A percentile compares a stretch with the other conserved stretches of the same genome.
These are phyloP conservation scores for Vanderwaltozyma verrucispora DNA, from an alignment of 805 yeast species.

Conservation along the genomic window DNA sequence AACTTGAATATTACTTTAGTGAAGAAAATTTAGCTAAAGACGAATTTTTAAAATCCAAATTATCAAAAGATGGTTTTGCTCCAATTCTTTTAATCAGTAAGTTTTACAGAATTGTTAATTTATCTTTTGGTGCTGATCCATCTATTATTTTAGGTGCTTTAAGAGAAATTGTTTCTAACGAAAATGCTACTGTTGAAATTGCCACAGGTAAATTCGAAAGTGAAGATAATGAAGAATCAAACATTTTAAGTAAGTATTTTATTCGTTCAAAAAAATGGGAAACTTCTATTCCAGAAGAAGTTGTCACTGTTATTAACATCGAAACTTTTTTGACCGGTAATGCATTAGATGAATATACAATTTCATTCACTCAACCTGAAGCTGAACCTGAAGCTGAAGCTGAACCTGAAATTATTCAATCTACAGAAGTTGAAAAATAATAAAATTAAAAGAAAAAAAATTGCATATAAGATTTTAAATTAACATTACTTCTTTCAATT, in stretches of 20 bases:
- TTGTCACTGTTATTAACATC: slow-evolving; percentile 9
- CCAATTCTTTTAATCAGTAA: slow-evolving; percentile 21
- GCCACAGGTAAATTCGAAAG: slow-evolving; percentile 12
- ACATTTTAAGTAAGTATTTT: slow-evolving; percentile 15
- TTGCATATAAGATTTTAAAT: too few relatives aligned
- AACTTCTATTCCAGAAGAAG: slow-evolving; percentile 13
- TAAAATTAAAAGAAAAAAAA: too few relatives aligned
- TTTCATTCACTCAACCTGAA: not conserved
- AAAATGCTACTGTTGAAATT: slow-evolving; percentile 22
- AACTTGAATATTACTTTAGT: slow-evolving; percentile 85
- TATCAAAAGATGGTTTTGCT: slow-evolving; percentile 31
- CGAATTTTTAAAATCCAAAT: slow-evolving; percentile 66
- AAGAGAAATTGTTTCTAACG: slow-evolving; percentile 25
- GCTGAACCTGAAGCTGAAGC: not conserved
- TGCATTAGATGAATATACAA: slow-evolving; percentile 17
- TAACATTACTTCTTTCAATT: too few relatives aligned
- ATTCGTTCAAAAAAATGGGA: slow-evolving; percentile 25
- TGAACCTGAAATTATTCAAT: not conserved
- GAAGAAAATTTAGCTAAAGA: slow-evolving; percentile 82
- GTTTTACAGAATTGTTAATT: slow-evolving; percentile 35
- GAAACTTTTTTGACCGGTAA: slow-evolving; percentile 14
- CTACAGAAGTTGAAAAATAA: slow-evolving; percentile 5
- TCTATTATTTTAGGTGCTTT: slow-evolving; percentile 23
- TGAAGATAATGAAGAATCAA: slow-evolving; percentile 4
- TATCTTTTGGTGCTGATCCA: slow-evolving; percentile 37